phyloP scores from a whole-genome alignment of 2,329 filamentous ascomycete genomes.

The Aureobasidium sp. region DNA sequence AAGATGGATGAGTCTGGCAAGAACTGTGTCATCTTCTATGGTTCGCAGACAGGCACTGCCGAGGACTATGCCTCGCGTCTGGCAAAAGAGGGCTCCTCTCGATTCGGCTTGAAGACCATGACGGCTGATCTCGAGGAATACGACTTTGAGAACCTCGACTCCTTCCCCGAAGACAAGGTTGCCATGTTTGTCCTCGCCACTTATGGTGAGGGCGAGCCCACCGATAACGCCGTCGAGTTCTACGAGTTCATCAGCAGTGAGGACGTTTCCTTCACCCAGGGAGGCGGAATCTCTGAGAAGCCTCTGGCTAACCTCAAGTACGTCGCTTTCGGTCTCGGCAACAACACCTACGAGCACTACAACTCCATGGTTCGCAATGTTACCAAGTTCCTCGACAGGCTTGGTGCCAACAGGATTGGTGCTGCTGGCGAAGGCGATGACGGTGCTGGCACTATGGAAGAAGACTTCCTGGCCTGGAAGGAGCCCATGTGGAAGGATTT shows the following conservation, averaged over 20 bases:
- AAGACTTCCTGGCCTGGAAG: constrained; percentile 98
- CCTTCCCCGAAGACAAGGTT: constrained; percentile 81
- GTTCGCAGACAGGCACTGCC: constrained; percentile 94
- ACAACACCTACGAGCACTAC: constrained; percentile 64
- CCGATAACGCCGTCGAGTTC: constrained; percentile 97
- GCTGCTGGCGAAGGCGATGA: constrained; percentile 92
- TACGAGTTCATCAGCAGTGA: constrained; percentile 91
- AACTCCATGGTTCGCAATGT: constrained; percentile 97
- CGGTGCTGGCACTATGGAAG: constrained; percentile 97
- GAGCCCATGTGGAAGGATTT: constrained; percentile 96
- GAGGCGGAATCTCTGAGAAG: constrained; percentile 54
- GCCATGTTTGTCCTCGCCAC: constrained; percentile 94
- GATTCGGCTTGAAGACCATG: constrained; percentile 96
- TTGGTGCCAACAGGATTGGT: constrained; percentile 79
- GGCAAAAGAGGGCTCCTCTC: constrained; percentile 93
- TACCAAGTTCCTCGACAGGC: constrained; percentile 68
- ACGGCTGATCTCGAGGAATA: constrained; percentile 97
- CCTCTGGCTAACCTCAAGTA: constrained; percentile 81
- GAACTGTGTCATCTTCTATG: constrained; percentile 98
- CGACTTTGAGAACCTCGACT: constrained; percentile 89
- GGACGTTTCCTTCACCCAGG: constrained; percentile 71
- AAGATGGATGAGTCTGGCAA: constrained; percentile 94
- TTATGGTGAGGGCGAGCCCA: constrained; percentile 96
- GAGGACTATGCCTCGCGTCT: constrained; percentile 96
- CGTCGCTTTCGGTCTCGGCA: constrained; percentile 55